phyloP scores from a whole-genome alignment of 2,329 filamentous ascomycete genomes.

The Phialophora expanda region DNA sequence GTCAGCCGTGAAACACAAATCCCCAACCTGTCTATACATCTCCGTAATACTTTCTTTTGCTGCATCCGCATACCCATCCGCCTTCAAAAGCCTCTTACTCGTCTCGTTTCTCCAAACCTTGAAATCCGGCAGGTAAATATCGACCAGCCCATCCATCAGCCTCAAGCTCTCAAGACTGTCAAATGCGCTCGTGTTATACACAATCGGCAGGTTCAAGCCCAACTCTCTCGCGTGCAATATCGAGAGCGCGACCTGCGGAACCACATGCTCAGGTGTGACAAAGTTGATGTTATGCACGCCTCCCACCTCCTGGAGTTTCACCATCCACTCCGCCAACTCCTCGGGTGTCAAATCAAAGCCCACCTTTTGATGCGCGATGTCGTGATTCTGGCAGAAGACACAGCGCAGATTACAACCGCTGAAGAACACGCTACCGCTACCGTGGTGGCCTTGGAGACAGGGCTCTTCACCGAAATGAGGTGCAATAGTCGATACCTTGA shows the following conservation, averaged over 20 bases:
- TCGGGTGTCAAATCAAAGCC: constrained; percentile 80
- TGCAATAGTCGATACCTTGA: constrained; percentile 82
- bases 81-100: constrained; percentile 75
- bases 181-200: constrained; percentile 85
- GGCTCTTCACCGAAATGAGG: constrained; percentile 86
- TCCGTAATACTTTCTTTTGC: constrained; percentile 78
- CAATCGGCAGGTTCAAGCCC: constrained; percentile 72
- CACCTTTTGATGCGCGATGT: constrained; percentile 81
- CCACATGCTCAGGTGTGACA: constrained; percentile 84
- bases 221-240: constrained; percentile 74
- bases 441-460: constrained; percentile 81
- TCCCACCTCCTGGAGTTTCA: constrained; percentile 81
- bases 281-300: constrained; percentile 88
- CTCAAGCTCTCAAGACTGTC: constrained; percentile 74
- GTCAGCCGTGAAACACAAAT: constrained; percentile 80
- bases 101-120: constrained; percentile 75
- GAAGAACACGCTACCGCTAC: constrained; percentile 82
- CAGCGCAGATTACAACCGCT: constrained; percentile 76
- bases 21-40: constrained; percentile 82
- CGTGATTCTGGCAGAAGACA: constrained; percentile 78
- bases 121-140: constrained; percentile 89
- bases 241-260: constrained; percentile 78
- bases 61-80: constrained; percentile 72
- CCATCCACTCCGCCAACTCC: constrained; percentile 78
- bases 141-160: constrained; percentile 77